These are phyloP conservation scores for Seminavis robusta DNA, from an alignment of 108 stramenopile species.

Conservation along the genomic window DNA sequence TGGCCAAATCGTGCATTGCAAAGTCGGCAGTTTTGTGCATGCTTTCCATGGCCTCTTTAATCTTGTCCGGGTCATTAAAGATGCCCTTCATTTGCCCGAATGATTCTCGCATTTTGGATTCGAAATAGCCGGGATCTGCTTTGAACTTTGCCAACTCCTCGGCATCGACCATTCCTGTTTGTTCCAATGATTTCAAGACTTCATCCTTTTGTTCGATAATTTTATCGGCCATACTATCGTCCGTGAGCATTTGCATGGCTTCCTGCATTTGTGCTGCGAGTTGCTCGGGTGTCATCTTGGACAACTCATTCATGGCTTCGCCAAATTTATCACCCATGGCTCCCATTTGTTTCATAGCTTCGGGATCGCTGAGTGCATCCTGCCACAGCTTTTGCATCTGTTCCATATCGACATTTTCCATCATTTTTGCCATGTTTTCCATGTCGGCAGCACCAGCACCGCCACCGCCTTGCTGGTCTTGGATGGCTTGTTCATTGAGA, in stretches of 20 bases:
- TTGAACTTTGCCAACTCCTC: conserved; percentile 71
- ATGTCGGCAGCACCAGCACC: conserved; percentile 31
- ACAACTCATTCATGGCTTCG: conserved; percentile 60
- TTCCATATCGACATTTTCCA: conserved; percentile 21
- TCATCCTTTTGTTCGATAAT: conserved; percentile 63
- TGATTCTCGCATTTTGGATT: conserved; percentile 70
- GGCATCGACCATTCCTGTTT: conserved; percentile 49
- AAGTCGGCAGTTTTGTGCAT: conserved; percentile 59
- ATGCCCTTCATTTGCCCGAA: conserved; percentile 68
- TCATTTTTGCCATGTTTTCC: conserved; percentile 28
- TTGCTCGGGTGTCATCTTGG: conserved; percentile 74
- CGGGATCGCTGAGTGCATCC: conserved; percentile 19
- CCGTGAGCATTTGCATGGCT: conserved; percentile 65
- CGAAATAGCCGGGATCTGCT: conserved; percentile 70
- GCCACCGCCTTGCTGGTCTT: conserved; percentile 17
- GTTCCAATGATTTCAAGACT: conserved; percentile 61
- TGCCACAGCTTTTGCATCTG: conserved; percentile 22
- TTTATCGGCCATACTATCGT: conserved; percentile 41
- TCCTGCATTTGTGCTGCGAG: conserved; percentile 72
- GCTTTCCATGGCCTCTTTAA: conserved; percentile 53
- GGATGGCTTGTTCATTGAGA: conserved; percentile 47
- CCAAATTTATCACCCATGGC: conserved; percentile 20
- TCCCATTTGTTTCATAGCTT: conserved; percentile 21
- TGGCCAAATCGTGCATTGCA: conserved; percentile 48
- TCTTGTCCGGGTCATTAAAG: conserved; percentile 60